These are phyloP conservation scores for Clonostachys rhizophaga DNA, from an alignment of 2,329 filamentous ascomycete species.

Conservation along the genomic window DNA sequence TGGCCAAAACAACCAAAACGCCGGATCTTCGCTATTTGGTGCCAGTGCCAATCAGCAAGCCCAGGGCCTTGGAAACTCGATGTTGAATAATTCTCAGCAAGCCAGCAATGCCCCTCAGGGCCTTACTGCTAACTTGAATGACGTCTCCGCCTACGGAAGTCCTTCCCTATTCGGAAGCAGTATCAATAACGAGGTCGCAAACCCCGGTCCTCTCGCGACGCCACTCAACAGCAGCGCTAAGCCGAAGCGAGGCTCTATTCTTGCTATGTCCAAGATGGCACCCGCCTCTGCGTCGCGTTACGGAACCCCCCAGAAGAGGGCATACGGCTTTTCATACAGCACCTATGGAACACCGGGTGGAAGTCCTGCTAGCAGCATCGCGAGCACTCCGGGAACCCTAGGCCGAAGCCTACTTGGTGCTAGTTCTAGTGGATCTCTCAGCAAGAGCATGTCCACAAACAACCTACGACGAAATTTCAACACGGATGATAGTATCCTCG, in stretches of 20 bases:
- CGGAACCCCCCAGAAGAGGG: constrained; percentile 78
- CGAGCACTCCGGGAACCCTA: constrained; percentile 63
- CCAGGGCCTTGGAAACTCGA: constrained; percentile 39
- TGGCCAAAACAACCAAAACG: constrained; percentile 36
- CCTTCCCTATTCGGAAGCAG: constrained; percentile 80
- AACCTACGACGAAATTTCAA: constrained; percentile 80
- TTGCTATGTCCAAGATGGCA: constrained; percentile 85
- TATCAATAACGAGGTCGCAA: constrained; percentile 54
- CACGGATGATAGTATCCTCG: constrained; percentile 78
- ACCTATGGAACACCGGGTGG: constrained; percentile 78
- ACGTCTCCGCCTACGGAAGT: constrained; percentile 86
- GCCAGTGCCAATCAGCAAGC: constrained; percentile 41
- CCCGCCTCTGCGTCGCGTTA: constrained; percentile 75
- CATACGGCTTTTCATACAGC: constrained; percentile 90
- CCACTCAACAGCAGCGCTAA: constrained; percentile 74
- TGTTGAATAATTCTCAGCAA: constrained; percentile 53
- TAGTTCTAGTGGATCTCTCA: constrained; percentile 67
- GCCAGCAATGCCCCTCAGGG: constrained; percentile 51
- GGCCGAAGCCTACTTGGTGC: constrained; percentile 61
- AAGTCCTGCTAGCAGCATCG: constrained; percentile 58
- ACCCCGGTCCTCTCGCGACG: constrained; percentile 87
- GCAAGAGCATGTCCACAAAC: constrained; percentile 85
- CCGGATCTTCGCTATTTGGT: constrained; percentile 39
- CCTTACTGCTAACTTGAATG: constrained; percentile 74
- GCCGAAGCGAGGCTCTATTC: constrained; percentile 70